Conservation (phyloP, 2,329 filamentous ascomycete species). For the Epichloe sp. region DNA sequence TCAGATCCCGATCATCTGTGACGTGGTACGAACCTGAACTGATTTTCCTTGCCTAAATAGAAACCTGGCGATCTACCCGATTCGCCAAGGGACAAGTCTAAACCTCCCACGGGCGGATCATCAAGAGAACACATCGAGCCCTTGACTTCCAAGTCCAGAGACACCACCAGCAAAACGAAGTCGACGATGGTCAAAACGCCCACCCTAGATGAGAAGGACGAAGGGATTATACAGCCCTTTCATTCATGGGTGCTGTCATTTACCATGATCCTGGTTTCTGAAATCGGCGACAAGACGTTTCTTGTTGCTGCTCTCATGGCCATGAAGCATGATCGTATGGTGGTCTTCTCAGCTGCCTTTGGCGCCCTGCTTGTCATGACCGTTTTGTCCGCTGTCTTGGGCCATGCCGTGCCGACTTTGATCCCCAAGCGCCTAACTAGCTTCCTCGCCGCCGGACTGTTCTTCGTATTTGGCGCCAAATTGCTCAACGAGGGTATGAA, state of each 20-base stretch:
- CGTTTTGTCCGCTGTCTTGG: constrained; percentile 78
- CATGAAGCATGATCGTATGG: constrained; percentile 88
- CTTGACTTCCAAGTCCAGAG: constrained; percentile 6
- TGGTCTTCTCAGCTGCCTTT: constrained; percentile 94
- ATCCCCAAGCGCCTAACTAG: constrained; percentile 87
- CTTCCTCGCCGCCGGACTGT: constrained; percentile 70
- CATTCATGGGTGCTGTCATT: constrained; percentile 89
- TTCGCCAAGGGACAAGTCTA: constrained; percentile 61
- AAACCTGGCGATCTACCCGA: constrained; percentile 73
- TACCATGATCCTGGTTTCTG: constrained; percentile 94
- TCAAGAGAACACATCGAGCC: constrained; percentile 1
- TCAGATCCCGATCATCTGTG: neutral
- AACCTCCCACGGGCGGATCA: constrained; percentile 49
- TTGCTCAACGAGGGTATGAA: constrained; percentile 75
- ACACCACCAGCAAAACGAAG: constrained; percentile 10
- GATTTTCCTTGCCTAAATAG: constrained; percentile 27
- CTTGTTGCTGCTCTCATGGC: constrained; percentile 95
- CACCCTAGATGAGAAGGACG: constrained; percentile 26
- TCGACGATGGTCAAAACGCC: constrained; percentile 13
- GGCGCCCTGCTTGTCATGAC: constrained; percentile 89
- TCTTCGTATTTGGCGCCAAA: constrained; percentile 78
- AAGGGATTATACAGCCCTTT: constrained; percentile 59
- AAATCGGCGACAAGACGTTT: constrained; percentile 98
- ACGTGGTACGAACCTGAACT: neutral
- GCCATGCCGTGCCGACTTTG: constrained; percentile 80